Evolutionary conservation across 208 protist genomes (phyloP).

Genomic region (Acanthamoeba royreba): DNA sequence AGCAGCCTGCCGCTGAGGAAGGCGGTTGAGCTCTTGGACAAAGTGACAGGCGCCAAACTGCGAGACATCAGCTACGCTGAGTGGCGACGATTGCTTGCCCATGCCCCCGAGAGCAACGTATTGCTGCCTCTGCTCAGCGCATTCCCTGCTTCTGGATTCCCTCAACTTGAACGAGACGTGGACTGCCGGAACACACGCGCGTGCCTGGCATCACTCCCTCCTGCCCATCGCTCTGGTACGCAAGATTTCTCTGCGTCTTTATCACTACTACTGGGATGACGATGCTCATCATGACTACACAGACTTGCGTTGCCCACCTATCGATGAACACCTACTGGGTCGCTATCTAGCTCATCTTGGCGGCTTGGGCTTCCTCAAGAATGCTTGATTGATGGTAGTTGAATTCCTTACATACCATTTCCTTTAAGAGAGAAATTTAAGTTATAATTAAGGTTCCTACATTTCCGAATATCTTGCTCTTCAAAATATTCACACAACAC

Average conservation of each 20-base stretch:
- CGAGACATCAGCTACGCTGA: not conserved
- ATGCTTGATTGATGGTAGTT: too few species aligned
- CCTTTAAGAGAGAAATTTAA: too few species aligned
- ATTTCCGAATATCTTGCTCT: too few species aligned
- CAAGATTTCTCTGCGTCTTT: not conserved
- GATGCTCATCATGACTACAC: not conserved
- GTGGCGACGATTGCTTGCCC: not conserved
- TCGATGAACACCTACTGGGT: not conserved
- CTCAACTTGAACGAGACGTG: not conserved
- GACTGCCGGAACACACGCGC: not conserved
- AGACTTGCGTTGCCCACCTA: not conserved
- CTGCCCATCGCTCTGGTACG: not conserved
- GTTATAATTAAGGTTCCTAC: too few species aligned
- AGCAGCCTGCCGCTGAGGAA: not conserved
- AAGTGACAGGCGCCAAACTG: not conserved
- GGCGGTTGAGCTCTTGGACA: not conserved
- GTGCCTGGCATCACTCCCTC: not conserved
- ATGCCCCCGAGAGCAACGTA: not conserved
- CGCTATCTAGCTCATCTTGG: not conserved
- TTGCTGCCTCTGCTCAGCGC: not conserved
- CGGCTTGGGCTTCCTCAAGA: not conserved
- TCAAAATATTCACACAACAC: too few species aligned
- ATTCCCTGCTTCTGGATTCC: not conserved
- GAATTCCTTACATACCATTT: too few species aligned
- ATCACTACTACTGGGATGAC: not conserved